Conservation (phyloP, 108 stramenopile species). For the Cylindrotheca closterium region DNA sequence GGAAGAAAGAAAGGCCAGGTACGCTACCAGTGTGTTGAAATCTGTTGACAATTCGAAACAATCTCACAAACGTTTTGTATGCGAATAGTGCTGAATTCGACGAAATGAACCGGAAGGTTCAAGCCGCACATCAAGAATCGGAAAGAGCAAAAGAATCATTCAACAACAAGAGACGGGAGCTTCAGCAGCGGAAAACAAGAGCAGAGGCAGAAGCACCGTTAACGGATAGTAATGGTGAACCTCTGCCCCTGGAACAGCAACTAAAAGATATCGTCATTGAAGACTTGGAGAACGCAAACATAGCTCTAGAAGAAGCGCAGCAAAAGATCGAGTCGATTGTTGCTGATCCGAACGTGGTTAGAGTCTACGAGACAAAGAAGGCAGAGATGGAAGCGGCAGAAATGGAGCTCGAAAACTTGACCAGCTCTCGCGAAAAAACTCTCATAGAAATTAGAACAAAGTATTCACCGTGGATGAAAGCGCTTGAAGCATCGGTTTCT, state of each 20-base stretch:
- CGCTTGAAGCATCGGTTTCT: constrained; percentile 46
- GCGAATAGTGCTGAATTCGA: constrained; percentile 12
- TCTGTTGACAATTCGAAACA: no score
- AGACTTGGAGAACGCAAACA: constrained; percentile 44
- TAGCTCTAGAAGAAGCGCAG: constrained; percentile 60
- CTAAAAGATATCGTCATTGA: constrained; percentile 24
- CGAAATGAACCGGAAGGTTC: constrained; percentile 7
- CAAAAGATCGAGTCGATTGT: constrained; percentile 50
- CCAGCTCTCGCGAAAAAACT: constrained; percentile 39
- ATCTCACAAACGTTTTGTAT: no score
- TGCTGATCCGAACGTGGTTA: constrained; percentile 67
- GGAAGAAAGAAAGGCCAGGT: constrained; percentile 42
- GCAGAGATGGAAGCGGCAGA: constrained; percentile 54
- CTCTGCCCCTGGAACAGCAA: constrained; percentile 28
- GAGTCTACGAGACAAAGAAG: constrained; percentile 57
- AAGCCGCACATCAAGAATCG: background rate
- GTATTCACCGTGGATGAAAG: constrained; percentile 45
- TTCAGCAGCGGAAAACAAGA: constrained; percentile 3
- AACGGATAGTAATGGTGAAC: constrained; percentile 41
- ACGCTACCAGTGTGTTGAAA: constrained; percentile 24
- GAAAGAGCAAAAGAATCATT: background rate
- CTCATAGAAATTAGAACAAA: constrained; percentile 47
- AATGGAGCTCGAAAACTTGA: constrained; percentile 50
- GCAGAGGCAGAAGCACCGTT: constrained; percentile 40
- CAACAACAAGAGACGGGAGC: constrained; percentile 2